These are phyloP conservation scores for Pseudogymnoascus sp. DNA, from an alignment of 2,329 filamentous ascomycete genomes.

Conservation along the genomic window DNA sequence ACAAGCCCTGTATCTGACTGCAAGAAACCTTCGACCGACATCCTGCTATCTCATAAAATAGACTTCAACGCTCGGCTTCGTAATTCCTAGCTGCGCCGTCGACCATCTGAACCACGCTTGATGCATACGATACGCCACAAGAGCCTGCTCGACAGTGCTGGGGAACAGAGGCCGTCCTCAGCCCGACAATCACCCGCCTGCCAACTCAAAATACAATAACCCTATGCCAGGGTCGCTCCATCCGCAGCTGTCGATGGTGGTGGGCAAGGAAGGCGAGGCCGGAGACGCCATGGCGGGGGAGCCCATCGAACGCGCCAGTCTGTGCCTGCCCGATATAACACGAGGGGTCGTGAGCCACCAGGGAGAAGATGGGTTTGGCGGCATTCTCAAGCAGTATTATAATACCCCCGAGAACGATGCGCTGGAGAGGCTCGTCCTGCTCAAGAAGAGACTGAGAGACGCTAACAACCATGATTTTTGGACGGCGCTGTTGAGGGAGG, in stretches of 20 bases:
- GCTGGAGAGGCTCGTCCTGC: conserved; percentile 47
- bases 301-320: conserved; percentile 21
- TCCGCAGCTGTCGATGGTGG: neutral
- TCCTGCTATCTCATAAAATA: neutral
- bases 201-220: neutral
- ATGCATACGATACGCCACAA: neutral
- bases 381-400: conserved; percentile 28
- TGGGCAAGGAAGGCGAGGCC: conserved; percentile 10
- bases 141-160: neutral
- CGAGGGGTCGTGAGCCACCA: conserved; percentile 21
- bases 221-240: neutral
- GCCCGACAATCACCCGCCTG: neutral
- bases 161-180: neutral
- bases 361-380: conserved; percentile 24
- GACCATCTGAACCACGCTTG: neutral
- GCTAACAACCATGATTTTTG: conserved; percentile 54
- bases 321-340: conserved; percentile 23
- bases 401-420: conserved; percentile 48
- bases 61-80: neutral
- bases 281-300: conserved; percentile 13
- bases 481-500: conserved; percentile 52
- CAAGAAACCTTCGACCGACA: neutral
- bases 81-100: neutral
- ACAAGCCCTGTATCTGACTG: neutral
- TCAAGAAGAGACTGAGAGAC: conserved; percentile 47